Evolutionary conservation across 2,329 filamentous ascomycete species (phyloP).

Genomic region (Thermomyces lanuginosus): DNA sequence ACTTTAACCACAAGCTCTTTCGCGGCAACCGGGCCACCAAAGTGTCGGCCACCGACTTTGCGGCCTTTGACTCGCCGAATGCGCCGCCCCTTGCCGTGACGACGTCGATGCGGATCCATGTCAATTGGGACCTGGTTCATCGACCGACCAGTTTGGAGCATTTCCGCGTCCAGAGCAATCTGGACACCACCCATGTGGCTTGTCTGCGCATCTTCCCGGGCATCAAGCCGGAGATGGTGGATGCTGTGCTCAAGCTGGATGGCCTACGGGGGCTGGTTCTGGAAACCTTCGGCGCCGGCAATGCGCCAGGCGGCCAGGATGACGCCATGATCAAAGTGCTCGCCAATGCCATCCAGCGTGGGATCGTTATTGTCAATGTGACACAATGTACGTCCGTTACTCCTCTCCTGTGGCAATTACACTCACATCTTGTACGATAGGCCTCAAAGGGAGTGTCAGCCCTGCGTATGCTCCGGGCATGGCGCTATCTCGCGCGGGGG

Average conservation of each 20-base stretch:
- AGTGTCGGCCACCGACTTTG: slow-evolving; percentile 69
- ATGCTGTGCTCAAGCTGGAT: slow-evolving; percentile 62
- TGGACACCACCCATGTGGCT: slow-evolving; percentile 77
- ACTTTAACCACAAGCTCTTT: slow-evolving; percentile 84
- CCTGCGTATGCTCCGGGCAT: slow-evolving; percentile 65
- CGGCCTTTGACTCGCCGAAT: slow-evolving; percentile 82
- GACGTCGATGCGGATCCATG: slow-evolving; percentile 62
- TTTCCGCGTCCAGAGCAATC: slow-evolving; percentile 56
- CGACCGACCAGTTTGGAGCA: slow-evolving; percentile 57
- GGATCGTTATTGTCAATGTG: slow-evolving; percentile 76
- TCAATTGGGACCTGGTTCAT: slow-evolving; percentile 63
- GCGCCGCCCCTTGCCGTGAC: slow-evolving; percentile 65
- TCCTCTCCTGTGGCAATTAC: not conserved
- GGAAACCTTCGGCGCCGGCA: slow-evolving; percentile 86
- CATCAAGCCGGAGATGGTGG: slow-evolving; percentile 85
- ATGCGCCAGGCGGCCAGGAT: slow-evolving; percentile 68
- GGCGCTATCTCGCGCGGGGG: slow-evolving; percentile 63
- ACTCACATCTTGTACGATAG: slow-evolving; percentile 11
- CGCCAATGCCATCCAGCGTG: slow-evolving; percentile 57
- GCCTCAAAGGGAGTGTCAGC: slow-evolving; percentile 52
- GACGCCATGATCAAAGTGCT: slow-evolving; percentile 65
- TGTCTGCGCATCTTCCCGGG: slow-evolving; percentile 83
- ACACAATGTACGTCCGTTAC: slow-evolving; percentile 56
- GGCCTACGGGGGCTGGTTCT: slow-evolving; percentile 66
- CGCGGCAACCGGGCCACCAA: slow-evolving; percentile 80